A percentile compares a stretch with the other conserved stretches of the same genome.
phyloP scores from a whole-genome alignment of 1,284 basidiomycete species.

The Fomitopsis schrenkii region DNA sequence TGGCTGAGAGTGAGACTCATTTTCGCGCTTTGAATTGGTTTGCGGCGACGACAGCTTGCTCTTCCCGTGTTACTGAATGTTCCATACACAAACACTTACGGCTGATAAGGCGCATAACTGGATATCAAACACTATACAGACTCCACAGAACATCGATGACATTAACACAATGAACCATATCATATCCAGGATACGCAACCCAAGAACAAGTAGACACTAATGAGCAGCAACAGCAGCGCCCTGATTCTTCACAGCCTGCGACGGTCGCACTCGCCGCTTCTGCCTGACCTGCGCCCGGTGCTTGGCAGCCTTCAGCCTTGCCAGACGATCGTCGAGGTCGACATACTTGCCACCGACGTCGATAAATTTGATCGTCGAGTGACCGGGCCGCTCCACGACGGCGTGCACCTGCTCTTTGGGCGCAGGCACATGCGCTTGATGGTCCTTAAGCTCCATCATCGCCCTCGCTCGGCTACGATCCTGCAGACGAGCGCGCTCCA shows the following conservation, averaged over 20 bases:
- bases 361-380: slow-evolving; percentile 55
- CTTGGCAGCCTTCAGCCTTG: slow-evolving; percentile 44
- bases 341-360: slow-evolving; percentile 70
- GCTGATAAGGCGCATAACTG: no score
- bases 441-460: slow-evolving; percentile 30
- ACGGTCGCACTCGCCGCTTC: slow-evolving; percentile 6
- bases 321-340: slow-evolving; percentile 46
- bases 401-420: slow-evolving; percentile 7
- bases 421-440: background rate
- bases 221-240: background rate
- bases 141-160: background rate
- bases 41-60: no score
- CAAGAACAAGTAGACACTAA: background rate
- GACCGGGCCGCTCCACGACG: slow-evolving; percentile 31
- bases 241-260: background rate
- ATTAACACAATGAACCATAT: background rate
- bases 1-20: background rate
- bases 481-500: slow-evolving; percentile 36
- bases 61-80: no score
- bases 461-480: slow-evolving; percentile 26
- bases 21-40: no score
- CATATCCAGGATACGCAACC: background rate
- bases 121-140: no score
- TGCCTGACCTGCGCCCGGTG: slow-evolving; percentile 36
- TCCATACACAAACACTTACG: no score